Base-by-base conservation (phyloP, 2,329 filamentous ascomycete species). In the Akanthomyces muscarius region DNA sequence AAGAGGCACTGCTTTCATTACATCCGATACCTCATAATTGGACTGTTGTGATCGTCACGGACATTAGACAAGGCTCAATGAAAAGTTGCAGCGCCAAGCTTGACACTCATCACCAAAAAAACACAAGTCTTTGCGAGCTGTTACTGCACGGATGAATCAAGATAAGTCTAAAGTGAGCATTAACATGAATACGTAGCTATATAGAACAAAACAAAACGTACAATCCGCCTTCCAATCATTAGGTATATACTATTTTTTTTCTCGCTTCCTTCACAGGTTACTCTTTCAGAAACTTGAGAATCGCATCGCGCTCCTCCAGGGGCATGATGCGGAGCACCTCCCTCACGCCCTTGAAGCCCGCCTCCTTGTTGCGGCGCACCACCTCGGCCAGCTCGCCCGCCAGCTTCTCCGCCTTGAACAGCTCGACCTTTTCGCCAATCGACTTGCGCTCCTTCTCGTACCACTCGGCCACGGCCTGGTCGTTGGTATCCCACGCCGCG, bases 381-480 rank as follows among this genome's bases (percentile, higher is more conserved):
- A 82, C 70, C 21, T 74, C 73, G n/a, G 77, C 76, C 65, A 83
- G 73, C 68, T 82, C 77, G n/a, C 71, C 70, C 18, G 80, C 75
- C 53, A 82, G 83, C 48, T 86, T 84, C 65, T 97, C 91, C 5
- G 85, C 83, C 84, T 92, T 95, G 71, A 98, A 82, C 14, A 82
- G 78, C 75, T 97, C 92, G 33, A 98, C 86, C 85, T 95, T 96
- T 66, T 89, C 85, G 66, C 89, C 84, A 57, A 99, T 87, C 47
- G 81, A 79, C 82, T 94, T 91, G 73, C 91, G 84, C 80, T 98
- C 95, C 79, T 94, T 89, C 82, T 99, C 95, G 74, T 97, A 98
- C 95, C 95, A 99, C 70, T 89, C 84, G 4, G 93, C 91, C 33
- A 97, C 95, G 68, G 87, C 88, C 69, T 86, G 86, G 75, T 99